These are phyloP conservation scores for Phoenix roebelenii DNA, from an alignment of 176 grass and related monocot species.

Conservation along the genomic window DNA sequence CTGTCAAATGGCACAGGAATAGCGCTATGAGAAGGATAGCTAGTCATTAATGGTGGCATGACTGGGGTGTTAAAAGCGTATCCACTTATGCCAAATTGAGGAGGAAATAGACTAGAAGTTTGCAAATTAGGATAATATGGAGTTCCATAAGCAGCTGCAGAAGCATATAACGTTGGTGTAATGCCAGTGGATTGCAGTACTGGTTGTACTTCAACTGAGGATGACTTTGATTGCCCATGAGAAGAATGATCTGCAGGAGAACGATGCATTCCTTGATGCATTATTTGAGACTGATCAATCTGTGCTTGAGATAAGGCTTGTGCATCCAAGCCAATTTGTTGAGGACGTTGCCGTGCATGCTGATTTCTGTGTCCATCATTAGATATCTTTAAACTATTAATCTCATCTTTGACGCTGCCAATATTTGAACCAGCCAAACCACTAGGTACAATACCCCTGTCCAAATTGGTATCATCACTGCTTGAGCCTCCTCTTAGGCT, in stretches of 20 bases:
- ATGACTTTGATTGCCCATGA: slow-evolving; percentile 31
- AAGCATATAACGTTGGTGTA: slow-evolving; percentile 41
- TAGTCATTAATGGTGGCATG: slow-evolving; percentile 49
- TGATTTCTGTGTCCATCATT: slow-evolving; percentile 8
- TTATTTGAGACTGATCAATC: slow-evolving; percentile 11
- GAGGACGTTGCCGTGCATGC: neutral
- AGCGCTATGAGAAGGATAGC: slow-evolving; percentile 53
- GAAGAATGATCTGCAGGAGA: neutral
- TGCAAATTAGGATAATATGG: slow-evolving; percentile 58
- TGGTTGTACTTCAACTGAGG: slow-evolving; percentile 46
- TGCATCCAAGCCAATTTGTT: slow-evolving; percentile 12
- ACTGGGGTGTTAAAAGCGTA: slow-evolving; percentile 49
- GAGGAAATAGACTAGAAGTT: slow-evolving; percentile 39
- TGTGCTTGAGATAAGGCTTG: slow-evolving; percentile 40
- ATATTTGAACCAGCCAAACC: slow-evolving; percentile 22
- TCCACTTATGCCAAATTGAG: slow-evolving; percentile 37
- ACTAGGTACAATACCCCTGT: slow-evolving; percentile 24
- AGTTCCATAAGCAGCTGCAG: slow-evolving; percentile 45
- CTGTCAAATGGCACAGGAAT: slow-evolving; percentile 40
- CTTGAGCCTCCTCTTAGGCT: slow-evolving; percentile 28
- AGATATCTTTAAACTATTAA: slow-evolving; percentile 48
- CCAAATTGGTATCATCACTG: slow-evolving; percentile 10
- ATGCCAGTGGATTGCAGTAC: slow-evolving; percentile 41
- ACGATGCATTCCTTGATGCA: slow-evolving; percentile 2
- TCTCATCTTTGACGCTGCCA: slow-evolving; percentile 28